Evolutionary conservation across 2,329 filamentous ascomycete species (phyloP).

Genomic region (Penicillium sp.): DNA sequence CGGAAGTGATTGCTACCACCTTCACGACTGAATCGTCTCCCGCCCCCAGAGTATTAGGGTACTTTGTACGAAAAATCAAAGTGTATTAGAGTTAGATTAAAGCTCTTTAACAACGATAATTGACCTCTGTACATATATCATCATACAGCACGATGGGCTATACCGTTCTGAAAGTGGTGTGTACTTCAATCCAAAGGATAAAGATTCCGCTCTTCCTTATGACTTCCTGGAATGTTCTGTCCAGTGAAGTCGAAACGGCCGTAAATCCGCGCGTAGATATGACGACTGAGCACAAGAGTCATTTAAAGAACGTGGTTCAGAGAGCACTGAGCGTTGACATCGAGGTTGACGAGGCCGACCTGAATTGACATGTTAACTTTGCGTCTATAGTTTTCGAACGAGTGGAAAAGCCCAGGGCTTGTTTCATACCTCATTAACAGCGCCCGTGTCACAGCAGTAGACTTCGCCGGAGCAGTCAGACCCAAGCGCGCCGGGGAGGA

Average conservation of each 20-base stretch:
- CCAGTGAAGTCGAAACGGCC: neutral
- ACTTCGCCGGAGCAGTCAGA: slow-evolving; percentile 7
- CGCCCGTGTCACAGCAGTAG: slow-evolving; percentile 11
- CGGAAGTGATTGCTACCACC: neutral
- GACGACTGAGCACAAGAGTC: neutral
- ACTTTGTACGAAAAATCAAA: neutral
- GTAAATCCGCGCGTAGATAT: neutral
- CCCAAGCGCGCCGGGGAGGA: slow-evolving; percentile 5
- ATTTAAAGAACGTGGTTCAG: slow-evolving; percentile 14
- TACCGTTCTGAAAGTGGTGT: neutral
- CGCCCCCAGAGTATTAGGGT: too few species aligned
- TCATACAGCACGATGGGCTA: neutral
- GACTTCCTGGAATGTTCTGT: neutral
- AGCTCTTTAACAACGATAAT: neutral
- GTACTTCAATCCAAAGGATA: neutral
- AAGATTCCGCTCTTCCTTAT: neutral
- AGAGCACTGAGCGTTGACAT: slow-evolving; percentile 13
- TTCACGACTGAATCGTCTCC: neutral
- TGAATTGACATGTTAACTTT: neutral
- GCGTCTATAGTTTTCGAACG: too few species aligned
- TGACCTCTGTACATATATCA: neutral
- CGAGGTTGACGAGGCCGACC: slow-evolving; percentile 10
- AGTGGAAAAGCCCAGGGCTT: neutral
- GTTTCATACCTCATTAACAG: neutral
- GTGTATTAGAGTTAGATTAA: neutral